Evolutionary conservation across 805 yeast species (phyloP).

Genomic region (Saccharomyces eubayanus): DNA sequence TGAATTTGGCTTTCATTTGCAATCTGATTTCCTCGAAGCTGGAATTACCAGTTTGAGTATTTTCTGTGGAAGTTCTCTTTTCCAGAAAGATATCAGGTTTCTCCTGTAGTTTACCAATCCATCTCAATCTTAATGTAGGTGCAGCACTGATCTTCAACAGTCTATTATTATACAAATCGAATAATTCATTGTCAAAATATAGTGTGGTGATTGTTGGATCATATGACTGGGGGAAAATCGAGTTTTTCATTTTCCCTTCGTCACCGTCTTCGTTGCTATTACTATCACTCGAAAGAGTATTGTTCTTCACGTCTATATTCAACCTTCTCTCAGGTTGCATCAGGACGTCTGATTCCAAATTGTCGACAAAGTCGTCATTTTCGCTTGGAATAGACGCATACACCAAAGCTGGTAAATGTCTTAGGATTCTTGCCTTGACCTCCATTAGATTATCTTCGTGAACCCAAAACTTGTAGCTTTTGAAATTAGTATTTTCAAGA

Average conservation of each 20-base stretch:
- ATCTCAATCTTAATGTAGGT: slow-evolving; percentile 75
- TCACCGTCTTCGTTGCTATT: slow-evolving; percentile 36
- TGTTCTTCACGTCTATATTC: slow-evolving; percentile 15
- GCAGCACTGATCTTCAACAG: slow-evolving; percentile 58
- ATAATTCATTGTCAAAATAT: slow-evolving; percentile 77
- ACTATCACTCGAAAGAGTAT: slow-evolving; percentile 32
- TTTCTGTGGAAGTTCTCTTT: slow-evolving; percentile 60
- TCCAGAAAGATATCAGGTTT: slow-evolving; percentile 77
- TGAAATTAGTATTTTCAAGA: slow-evolving; percentile 34
- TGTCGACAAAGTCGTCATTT: slow-evolving; percentile 22
- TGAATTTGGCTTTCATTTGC: slow-evolving; percentile 69
- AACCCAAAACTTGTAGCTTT: slow-evolving; percentile 90
- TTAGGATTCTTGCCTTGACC: slow-evolving; percentile 87
- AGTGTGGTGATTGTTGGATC: slow-evolving; percentile 86
- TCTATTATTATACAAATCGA: slow-evolving; percentile 80
- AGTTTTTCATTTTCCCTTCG: slow-evolving; percentile 3
- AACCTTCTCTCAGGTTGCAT: neutral
- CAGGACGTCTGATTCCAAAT: slow-evolving; percentile 18
- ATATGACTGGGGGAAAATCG: slow-evolving; percentile 28
- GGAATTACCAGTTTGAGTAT: slow-evolving; percentile 36
- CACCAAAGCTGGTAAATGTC: slow-evolving; percentile 87
- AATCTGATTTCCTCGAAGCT: slow-evolving; percentile 59
- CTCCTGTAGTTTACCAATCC: slow-evolving; percentile 78
- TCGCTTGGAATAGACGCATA: slow-evolving; percentile 41
- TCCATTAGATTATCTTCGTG: slow-evolving; percentile 95